Conservation (phyloP, 441 rosid genomes). For the Syzygium malaccense region DNA sequence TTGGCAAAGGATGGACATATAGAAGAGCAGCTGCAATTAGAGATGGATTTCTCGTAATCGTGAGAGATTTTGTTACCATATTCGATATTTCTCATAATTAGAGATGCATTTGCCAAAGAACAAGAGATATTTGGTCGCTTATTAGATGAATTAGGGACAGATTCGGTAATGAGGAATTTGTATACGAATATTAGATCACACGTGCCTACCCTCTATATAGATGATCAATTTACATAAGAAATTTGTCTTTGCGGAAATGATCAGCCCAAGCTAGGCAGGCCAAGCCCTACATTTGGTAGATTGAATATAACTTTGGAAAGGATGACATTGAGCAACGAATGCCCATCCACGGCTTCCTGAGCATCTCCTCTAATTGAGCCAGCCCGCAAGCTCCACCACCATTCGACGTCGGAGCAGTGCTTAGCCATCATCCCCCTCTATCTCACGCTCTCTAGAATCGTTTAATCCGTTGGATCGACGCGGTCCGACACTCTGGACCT, state of each 20-base stretch:
- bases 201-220: background rate
- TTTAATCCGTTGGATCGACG: background rate
- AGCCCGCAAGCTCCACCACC: background rate
- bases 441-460: background rate
- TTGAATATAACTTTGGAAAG: background rate
- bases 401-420: background rate
- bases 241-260: background rate
- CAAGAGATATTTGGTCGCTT: background rate
- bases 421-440: background rate
- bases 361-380: background rate
- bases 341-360: background rate
- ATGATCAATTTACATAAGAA: background rate
- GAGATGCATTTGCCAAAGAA: background rate
- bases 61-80: background rate
- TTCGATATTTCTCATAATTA: background rate
- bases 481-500: background rate
- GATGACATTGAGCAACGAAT: background rate
- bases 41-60: background rate
- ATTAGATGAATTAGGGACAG: background rate
- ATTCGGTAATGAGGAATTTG: background rate
- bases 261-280: background rate
- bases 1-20: background rate
- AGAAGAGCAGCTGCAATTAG: background rate
- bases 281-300: background rate
- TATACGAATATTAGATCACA: background rate